Evolutionary conservation across 2,329 filamentous ascomycete genomes (phyloP).

Genomic region (Graphilbum fragrans): DNA sequence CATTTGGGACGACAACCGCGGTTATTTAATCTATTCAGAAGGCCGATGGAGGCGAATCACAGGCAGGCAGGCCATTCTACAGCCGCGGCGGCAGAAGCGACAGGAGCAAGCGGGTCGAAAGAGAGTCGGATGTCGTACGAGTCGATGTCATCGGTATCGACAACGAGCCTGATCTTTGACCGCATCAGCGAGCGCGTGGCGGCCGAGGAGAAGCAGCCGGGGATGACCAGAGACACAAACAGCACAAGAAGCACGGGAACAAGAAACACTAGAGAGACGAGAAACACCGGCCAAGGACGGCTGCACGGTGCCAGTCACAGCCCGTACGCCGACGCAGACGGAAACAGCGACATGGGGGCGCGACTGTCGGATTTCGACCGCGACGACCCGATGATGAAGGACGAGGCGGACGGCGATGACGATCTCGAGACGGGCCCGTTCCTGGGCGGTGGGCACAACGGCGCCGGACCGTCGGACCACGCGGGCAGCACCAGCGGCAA

Average conservation of each 20-base stretch:
- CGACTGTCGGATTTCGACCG: constrained; percentile 27
- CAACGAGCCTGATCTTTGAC: constrained; percentile 72
- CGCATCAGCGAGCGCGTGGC: constrained; percentile 48
- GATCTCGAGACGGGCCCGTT: constrained; percentile 44
- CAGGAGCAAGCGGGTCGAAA: background rate
- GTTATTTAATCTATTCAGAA: too few species aligned
- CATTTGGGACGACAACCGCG: too few species aligned
- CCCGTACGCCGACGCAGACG: constrained; percentile 5
- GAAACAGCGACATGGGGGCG: constrained; percentile 11
- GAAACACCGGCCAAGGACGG: background rate
- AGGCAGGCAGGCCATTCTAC: too few species aligned
- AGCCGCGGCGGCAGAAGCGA: background rate
- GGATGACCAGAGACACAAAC: background rate
- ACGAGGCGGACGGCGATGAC: constrained; percentile 21
- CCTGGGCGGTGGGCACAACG: constrained; percentile 21
- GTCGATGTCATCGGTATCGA: constrained; percentile 68
- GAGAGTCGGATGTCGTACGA: constrained; percentile 26
- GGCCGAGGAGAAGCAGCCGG: constrained; percentile 10
- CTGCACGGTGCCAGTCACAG: background rate
- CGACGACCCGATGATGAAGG: constrained; percentile 31
- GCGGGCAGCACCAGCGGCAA: constrained; percentile 12
- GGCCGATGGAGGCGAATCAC: too few species aligned
- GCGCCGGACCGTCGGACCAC: constrained; percentile 15
- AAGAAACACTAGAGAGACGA: too few species aligned
- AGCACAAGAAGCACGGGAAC: background rate